A percentile compares a stretch with the other conserved stretches of the same genome.
Evolutionary conservation across 305 asterid species (phyloP).

Genomic region (Rubia tinctorum): DNA sequence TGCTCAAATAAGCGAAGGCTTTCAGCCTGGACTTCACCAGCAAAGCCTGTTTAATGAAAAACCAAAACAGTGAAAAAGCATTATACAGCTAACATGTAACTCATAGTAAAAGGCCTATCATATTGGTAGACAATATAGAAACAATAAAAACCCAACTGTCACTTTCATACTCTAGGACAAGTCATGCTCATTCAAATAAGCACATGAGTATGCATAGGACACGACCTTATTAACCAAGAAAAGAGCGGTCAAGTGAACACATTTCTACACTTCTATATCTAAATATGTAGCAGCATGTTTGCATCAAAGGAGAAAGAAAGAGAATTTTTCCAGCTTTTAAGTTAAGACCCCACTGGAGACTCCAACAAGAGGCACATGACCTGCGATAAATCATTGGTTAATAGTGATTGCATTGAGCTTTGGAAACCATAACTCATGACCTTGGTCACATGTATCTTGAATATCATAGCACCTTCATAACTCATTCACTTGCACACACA

Average conservation of each 20-base stretch:
- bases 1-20: slow-evolving; percentile 54
- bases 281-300: neutral
- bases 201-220: neutral
- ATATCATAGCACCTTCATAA: neutral
- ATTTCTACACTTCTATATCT: neutral
- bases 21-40: slow-evolving; percentile 57
- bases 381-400: too few relatives aligned
- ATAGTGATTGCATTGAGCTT: neutral
- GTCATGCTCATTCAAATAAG: neutral
- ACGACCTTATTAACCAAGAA: neutral
- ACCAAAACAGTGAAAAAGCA: slow-evolving; percentile 2
- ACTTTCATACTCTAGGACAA: neutral
- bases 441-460: neutral
- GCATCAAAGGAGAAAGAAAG: neutral
- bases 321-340: neutral
- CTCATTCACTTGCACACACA: neutral
- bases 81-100: neutral
- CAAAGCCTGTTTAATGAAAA: slow-evolving; percentile 45
- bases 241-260: neutral
- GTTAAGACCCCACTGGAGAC: neutral
- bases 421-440: too few relatives aligned
- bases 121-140: neutral
- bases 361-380: neutral
- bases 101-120: neutral
- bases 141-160: neutral